Percentiles rank a stretch among this genome's conserved stretches.
Conservation (phyloP, 2,329 filamentous ascomycete species). For the Aspergillus ustus region DNA sequence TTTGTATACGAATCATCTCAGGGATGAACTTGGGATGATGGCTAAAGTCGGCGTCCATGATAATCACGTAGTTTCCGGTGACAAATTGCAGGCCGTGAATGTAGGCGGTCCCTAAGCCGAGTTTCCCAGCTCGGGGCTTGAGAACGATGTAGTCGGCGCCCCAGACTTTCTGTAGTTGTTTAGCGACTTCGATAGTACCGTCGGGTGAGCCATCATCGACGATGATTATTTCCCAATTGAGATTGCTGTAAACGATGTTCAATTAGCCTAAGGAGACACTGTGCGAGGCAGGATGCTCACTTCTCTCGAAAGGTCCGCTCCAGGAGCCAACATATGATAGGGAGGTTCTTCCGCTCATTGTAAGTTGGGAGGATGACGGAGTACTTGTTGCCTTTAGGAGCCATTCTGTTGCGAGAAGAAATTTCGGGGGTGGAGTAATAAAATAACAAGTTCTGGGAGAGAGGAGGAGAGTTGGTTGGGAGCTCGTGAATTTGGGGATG, state of each 20-base stretch:
- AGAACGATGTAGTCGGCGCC: constrained; percentile 74
- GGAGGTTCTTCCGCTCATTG: constrained; percentile 96
- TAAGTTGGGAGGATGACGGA: constrained; percentile 97
- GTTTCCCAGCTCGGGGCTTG: constrained; percentile 88
- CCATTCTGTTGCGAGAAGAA: constrained; percentile 35
- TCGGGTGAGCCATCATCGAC: constrained; percentile 98
- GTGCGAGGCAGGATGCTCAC: constrained; percentile 55
- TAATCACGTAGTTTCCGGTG: constrained; percentile 94
- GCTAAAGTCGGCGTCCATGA: constrained; percentile 99
- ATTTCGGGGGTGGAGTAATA: background rate
- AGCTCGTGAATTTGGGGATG: constrained; percentile 3
- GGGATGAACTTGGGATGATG: constrained; percentile 99
- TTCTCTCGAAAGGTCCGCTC: constrained; percentile 88
- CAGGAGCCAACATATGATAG: constrained; percentile 92
- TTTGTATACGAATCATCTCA: constrained; percentile 84
- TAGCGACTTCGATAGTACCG: constrained; percentile 86
- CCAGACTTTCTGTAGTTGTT: constrained; percentile 89
- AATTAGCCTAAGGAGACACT: background rate
- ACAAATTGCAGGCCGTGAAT: constrained; percentile 90
- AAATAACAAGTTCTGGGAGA: background rate
- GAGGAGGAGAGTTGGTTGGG: background rate
- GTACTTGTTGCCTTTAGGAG: constrained; percentile 72
- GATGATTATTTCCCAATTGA: constrained; percentile 97
- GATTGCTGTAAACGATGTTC: constrained; percentile 62
- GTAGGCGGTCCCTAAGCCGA: constrained; percentile 95